These are phyloP conservation scores for Boletus speciosus DNA, from an alignment of 768 basidiomycete species.

Conservation along the genomic window DNA sequence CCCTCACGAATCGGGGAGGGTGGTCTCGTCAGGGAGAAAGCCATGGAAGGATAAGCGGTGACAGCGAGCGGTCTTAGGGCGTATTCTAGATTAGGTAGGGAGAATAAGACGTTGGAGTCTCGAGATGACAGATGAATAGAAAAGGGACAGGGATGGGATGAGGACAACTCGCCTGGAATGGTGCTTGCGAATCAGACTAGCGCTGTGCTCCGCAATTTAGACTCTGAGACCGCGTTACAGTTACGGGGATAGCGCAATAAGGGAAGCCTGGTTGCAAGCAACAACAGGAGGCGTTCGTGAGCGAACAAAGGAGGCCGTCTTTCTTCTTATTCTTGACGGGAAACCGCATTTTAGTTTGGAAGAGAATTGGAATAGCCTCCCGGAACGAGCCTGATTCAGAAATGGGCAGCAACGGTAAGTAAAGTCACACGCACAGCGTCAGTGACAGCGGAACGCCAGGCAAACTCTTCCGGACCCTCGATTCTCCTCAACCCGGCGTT, in stretches of 20 bases:
- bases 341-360: slow-evolving; percentile 11
- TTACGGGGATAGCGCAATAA: background rate
- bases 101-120: background rate
- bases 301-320: background rate
- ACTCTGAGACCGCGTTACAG: background rate
- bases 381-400: slow-evolving; percentile 9
- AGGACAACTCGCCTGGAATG: slow-evolving; percentile 1
- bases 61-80: slow-evolving; percentile 7
- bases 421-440: background rate
- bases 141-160: background rate
- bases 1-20: slow-evolving; percentile 29
- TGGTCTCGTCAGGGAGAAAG: slow-evolving; percentile 34
- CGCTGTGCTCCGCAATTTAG: background rate
- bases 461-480: background rate
- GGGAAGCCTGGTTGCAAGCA: background rate
- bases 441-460: background rate
- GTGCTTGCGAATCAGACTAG: slow-evolving; percentile 9
- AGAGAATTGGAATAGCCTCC: slow-evolving; percentile 7
- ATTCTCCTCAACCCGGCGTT: background rate
- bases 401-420: background rate
- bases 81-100: slow-evolving; percentile 5
- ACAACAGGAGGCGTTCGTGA: background rate
- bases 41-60: slow-evolving; percentile 25
- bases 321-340: slow-evolving; percentile 14
- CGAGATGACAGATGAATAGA: slow-evolving; percentile 3